phyloP scores from a whole-genome alignment of 2,329 filamentous ascomycete genomes.

The Phaeosphaeriaceae sp. region DNA sequence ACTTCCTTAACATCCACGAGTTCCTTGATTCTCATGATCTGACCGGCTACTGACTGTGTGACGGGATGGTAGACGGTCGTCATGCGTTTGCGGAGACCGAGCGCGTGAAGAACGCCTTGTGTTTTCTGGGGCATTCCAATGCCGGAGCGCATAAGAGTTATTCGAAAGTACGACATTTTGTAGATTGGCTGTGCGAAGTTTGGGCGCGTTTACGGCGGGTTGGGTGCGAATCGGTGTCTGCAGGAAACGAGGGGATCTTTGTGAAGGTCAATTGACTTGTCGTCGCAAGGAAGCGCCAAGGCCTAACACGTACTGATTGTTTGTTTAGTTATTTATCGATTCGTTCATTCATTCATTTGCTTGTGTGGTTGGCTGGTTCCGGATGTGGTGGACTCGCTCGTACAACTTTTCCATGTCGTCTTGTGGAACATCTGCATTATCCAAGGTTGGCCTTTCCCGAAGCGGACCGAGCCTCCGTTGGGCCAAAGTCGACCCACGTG shows the following conservation, averaged over 20 bases:
- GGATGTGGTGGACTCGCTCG: slow-evolving; percentile 24
- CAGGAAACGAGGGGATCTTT: slow-evolving; percentile 1
- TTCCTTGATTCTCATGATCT: slow-evolving; percentile 94
- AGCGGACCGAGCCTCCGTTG: slow-evolving; percentile 11
- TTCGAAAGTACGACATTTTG: slow-evolving; percentile 81
- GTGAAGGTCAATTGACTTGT: slow-evolving; percentile 3
- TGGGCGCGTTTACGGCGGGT: slow-evolving; percentile 1
- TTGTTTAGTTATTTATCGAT: too few species aligned
- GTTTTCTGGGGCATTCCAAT: slow-evolving; percentile 83
- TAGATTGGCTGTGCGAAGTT: not conserved
- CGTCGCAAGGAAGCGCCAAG: not conserved
- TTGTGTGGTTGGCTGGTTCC: too few species aligned
- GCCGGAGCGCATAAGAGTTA: slow-evolving; percentile 86
- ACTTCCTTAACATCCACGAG: slow-evolving; percentile 84
- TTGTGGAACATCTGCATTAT: not conserved
- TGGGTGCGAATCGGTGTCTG: slow-evolving; percentile 3
- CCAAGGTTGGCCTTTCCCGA: slow-evolving; percentile 13
- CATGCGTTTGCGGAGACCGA: slow-evolving; percentile 84
- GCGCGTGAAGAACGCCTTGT: slow-evolving; percentile 79
- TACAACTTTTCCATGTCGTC: slow-evolving; percentile 28
- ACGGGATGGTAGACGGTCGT: slow-evolving; percentile 91
- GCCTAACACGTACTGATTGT: slow-evolving; percentile 5
- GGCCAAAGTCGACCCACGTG: slow-evolving; percentile 18
- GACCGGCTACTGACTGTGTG: slow-evolving; percentile 78
- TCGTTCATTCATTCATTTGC: too few species aligned